Evolutionary conservation across 179 eudicot species (phyloP).

Genomic region (Dionaea muscipula): DNA sequence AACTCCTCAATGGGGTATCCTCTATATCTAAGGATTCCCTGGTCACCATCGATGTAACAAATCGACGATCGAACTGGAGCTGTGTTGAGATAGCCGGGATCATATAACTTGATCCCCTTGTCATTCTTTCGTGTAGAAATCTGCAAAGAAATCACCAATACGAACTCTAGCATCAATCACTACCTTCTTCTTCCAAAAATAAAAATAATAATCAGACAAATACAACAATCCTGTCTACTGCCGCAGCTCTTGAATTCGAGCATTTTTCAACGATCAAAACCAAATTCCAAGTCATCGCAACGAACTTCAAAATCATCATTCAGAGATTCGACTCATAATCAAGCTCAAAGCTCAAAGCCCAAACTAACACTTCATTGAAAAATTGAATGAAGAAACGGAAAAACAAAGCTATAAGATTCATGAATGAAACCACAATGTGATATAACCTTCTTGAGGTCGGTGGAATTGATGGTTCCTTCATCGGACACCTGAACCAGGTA

Average conservation of each 20-base stretch:
- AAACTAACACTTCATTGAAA: constrained; percentile 1
- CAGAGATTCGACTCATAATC: too few species aligned
- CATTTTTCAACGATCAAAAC: too few species aligned
- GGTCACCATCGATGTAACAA: constrained; percentile 95
- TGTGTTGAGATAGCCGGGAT: constrained; percentile 96
- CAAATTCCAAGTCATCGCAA: too few species aligned
- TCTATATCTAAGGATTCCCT: constrained; percentile 85
- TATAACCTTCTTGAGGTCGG: constrained; percentile 81
- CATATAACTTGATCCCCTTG: constrained; percentile 86
- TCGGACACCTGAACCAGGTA: constrained; percentile 65
- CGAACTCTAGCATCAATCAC: neutral
- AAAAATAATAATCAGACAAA: too few species aligned
- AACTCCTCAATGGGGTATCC: constrained; percentile 95
- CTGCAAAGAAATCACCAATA: constrained; percentile 24
- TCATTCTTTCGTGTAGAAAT: constrained; percentile 74
- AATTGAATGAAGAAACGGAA: neutral
- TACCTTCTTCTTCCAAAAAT: too few species aligned
- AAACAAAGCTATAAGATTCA: constrained; percentile 2
- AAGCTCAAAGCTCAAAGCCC: too few species aligned
- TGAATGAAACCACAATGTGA: too few species aligned
- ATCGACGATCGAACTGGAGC: constrained; percentile 94
- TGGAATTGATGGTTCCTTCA: constrained; percentile 72
- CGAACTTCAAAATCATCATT: too few species aligned
- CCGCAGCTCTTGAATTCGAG: too few species aligned
- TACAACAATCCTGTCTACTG: too few species aligned